These are phyloP conservation scores for Erodium chrysanthum DNA, from an alignment of 441 rosid genomes.

Conservation along the genomic window DNA sequence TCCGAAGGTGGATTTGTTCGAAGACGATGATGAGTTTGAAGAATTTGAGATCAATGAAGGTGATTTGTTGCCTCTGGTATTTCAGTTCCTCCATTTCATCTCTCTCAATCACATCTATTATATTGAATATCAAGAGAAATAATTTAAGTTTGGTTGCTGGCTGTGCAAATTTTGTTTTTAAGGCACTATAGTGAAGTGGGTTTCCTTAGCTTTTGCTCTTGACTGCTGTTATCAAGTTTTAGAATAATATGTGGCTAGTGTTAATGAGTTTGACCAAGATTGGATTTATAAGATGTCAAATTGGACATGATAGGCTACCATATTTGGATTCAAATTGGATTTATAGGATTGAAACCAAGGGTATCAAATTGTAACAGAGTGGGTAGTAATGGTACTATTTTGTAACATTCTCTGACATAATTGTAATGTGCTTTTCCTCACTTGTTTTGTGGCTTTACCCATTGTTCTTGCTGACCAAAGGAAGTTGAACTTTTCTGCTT, in stretches of 20 bases:
- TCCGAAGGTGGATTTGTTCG: slow-evolving; percentile 68
- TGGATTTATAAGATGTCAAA: neutral
- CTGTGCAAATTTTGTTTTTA: neutral
- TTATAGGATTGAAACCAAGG: neutral
- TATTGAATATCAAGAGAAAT: too few species aligned
- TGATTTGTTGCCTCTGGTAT: slow-evolving; percentile 3
- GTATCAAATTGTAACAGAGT: too few species aligned
- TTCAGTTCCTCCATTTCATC: too few species aligned
- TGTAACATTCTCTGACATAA: too few species aligned
- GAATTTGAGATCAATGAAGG: slow-evolving; percentile 77
- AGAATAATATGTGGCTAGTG: neutral
- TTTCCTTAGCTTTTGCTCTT: neutral
- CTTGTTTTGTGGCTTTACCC: neutral
- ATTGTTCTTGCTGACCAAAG: too few species aligned
- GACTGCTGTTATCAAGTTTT: neutral
- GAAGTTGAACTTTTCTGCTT: too few species aligned
- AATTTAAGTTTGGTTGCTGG: neutral
- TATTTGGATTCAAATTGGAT: too few species aligned
- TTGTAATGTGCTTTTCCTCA: too few species aligned
- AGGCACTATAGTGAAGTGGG: too few species aligned
- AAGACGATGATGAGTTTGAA: slow-evolving; percentile 93
- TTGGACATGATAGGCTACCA: neutral
- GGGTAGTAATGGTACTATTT: too few species aligned
- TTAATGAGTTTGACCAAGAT: neutral
- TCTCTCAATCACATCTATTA: too few species aligned